A percentile compares a stretch with the other conserved stretches of the same genome.
These are phyloP conservation scores for Backusella westeae DNA, from an alignment of 192 early-diverging fungal genomes.

Conservation along the genomic window DNA sequence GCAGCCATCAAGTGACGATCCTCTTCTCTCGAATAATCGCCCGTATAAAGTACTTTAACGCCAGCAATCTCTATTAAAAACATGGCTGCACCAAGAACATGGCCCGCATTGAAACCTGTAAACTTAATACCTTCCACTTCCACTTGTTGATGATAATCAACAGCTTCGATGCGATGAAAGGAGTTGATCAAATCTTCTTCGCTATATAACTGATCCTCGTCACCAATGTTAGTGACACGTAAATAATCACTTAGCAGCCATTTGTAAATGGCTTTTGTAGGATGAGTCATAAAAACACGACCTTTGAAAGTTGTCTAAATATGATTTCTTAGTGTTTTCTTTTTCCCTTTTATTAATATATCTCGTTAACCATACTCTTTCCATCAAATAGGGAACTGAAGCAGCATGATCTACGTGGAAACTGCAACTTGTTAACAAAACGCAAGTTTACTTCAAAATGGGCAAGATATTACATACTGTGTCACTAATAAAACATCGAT, in stretches of 20 bases:
- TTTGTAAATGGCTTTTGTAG: conserved; percentile 96
- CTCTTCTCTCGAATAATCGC: conserved; percentile 98
- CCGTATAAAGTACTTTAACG: conserved; percentile 91
- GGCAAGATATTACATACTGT: conserved; percentile 58
- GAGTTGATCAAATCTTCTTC: conserved; percentile 82
- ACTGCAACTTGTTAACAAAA: conserved; percentile 36
- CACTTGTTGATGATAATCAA: conserved; percentile 95
- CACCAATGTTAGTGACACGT: conserved; percentile 76
- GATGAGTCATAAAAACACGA: conserved; percentile 98
- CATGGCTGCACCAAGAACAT: conserved; percentile 98
- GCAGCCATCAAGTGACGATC: conserved; percentile 98
- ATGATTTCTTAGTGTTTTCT: not conserved
- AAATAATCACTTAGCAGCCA: conserved; percentile 96
- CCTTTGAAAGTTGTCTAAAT: conserved; percentile 90
- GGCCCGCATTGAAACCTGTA: conserved; percentile 95
- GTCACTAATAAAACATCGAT: conserved; percentile 92
- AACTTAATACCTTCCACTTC: conserved; percentile 96
- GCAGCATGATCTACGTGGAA: conserved; percentile 99
- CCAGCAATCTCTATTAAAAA: conserved; percentile 91
- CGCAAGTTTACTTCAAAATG: not conserved
- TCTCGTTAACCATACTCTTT: conserved; percentile 61
- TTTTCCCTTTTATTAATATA: not conserved
- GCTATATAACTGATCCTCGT: conserved; percentile 84
- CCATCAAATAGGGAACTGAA: conserved; percentile 93
- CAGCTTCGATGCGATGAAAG: conserved; percentile 88